Conservation (phyloP, 2,329 filamentous ascomycete genomes). For the Simplicillium sp. region DNA sequence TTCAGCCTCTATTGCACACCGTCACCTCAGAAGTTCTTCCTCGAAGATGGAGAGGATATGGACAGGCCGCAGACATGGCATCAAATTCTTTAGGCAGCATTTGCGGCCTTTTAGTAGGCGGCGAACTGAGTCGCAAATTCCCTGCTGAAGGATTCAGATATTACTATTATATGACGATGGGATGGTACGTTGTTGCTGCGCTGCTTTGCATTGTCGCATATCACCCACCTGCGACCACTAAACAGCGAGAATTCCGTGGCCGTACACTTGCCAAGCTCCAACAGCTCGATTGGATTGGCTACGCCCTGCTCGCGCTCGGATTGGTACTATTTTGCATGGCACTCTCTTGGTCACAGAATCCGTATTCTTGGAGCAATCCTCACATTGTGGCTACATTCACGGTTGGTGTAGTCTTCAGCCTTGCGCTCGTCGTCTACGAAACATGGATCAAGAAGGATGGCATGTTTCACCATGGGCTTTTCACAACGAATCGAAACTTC, state of each 20-base stretch:
- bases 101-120: constrained; percentile 22
- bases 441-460: constrained; percentile 24
- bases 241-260: constrained; percentile 15
- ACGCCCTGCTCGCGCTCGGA: constrained; percentile 20
- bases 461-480: constrained; percentile 30
- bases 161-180: constrained; percentile 24
- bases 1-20: constrained; percentile 27
- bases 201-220: constrained; percentile 19
- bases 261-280: constrained; percentile 20
- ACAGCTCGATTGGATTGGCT: constrained; percentile 29
- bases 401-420: constrained; percentile 17
- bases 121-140: constrained; percentile 19
- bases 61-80: constrained; percentile 21
- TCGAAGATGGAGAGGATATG: constrained; percentile 22
- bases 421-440: constrained; percentile 23
- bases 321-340: constrained; percentile 27
- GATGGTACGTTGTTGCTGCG: constrained; percentile 15
- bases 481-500: constrained; percentile 24
- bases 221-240: constrained; percentile 18
- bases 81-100: constrained; percentile 19
- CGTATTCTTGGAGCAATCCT: constrained; percentile 25
- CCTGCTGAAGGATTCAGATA: constrained; percentile 20
- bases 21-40: constrained; percentile 29
- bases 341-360: constrained; percentile 28
- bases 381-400: constrained; percentile 25